phyloP scores from a whole-genome alignment of 257 asterid genomes.

The Solanum stenotomum region DNA sequence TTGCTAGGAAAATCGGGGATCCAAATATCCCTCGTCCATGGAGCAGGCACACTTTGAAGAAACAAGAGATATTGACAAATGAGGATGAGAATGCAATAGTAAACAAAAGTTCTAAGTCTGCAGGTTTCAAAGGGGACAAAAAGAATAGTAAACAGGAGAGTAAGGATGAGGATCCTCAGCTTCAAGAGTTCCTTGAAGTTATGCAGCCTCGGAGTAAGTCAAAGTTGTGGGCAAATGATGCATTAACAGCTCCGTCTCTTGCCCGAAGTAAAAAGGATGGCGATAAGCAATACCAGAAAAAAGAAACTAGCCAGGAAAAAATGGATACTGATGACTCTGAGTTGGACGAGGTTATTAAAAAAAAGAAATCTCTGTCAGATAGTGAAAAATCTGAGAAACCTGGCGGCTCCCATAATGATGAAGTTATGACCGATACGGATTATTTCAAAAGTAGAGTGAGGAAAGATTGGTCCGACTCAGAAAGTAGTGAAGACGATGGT shows the following conservation, averaged over 20 bases:
- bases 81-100: slow-evolving; percentile 22
- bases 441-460: slow-evolving; percentile 67
- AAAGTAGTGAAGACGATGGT: slow-evolving; percentile 41
- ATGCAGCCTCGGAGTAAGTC: slow-evolving; percentile 79
- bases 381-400: slow-evolving; percentile 24
- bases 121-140: slow-evolving; percentile 24
- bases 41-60: slow-evolving; percentile 73
- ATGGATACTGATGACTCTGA: slow-evolving; percentile 12
- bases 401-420: slow-evolving; percentile 28
- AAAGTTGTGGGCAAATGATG: slow-evolving; percentile 91
- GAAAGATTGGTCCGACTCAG: slow-evolving; percentile 66
- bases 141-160: slow-evolving; percentile 32
- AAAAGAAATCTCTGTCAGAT: slow-evolving; percentile 17
- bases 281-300: slow-evolving; percentile 15
- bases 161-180: slow-evolving; percentile 54
- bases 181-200: slow-evolving; percentile 79
- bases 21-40: slow-evolving; percentile 86
- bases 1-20: slow-evolving; percentile 88
- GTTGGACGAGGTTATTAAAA: slow-evolving; percentile 21
- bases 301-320: slow-evolving; percentile 14
- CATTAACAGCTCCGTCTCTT: slow-evolving; percentile 41
- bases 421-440: slow-evolving; percentile 57
- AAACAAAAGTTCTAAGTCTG: slow-evolving; percentile 20
- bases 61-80: slow-evolving; percentile 29
- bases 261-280: slow-evolving; percentile 17